Evolutionary conservation across 208 protist species (phyloP), one percentile per base, ranked within the genome.

Genomic region (Acanthamoeba polyphaga): DNA sequence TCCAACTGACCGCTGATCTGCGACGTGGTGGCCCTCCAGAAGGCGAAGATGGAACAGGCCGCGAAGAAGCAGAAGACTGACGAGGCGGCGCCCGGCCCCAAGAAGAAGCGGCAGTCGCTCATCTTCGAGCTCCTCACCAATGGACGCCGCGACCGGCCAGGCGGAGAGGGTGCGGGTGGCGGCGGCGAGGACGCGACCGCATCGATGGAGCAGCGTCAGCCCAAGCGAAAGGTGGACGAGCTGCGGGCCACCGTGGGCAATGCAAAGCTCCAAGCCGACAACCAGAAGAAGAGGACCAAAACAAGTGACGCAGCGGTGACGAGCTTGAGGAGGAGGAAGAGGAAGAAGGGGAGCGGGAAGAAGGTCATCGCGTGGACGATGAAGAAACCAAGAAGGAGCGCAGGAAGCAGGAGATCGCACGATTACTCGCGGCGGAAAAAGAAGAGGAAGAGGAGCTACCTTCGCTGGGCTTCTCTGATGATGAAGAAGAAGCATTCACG

Each of bases 11-110:
- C 8, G n/a, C 24, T 70, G 62, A 29, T 29, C 8, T 70, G 62
- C 46, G 12, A 85, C n/a, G 24, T 43, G 32, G 22, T 38, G 34
- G 34, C 34, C 19, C 13, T 7, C n/a, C 66, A 88, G 80, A 55
- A 29, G 17, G 51, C 80, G n/a, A 64, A 66, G 1, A 55, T 27
- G n/a, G 80, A 58, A 22, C 22, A 85, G 3, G 29, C 80, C 0
- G 51, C 15, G 8, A 88, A 88, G 80, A 88, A 64, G 53, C 80
- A 88, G 80, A 88, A 64, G 32, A 88, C 80, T 13, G 80, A 88
- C 24, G 53, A 55, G 10, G 76, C 34, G 19, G 80, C 6, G 64
- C 2, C 17, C 38, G 72, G 68, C 22, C 51, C n/a, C 62, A 88
- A 88, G 80, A 88, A 43, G 51, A 58, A 88, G 80, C 80, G 80